A percentile compares a stretch with the other conserved stretches of the same genome.
Conservation (phyloP, 139 green algal species). For the Ostreobium quekettii region DNA sequence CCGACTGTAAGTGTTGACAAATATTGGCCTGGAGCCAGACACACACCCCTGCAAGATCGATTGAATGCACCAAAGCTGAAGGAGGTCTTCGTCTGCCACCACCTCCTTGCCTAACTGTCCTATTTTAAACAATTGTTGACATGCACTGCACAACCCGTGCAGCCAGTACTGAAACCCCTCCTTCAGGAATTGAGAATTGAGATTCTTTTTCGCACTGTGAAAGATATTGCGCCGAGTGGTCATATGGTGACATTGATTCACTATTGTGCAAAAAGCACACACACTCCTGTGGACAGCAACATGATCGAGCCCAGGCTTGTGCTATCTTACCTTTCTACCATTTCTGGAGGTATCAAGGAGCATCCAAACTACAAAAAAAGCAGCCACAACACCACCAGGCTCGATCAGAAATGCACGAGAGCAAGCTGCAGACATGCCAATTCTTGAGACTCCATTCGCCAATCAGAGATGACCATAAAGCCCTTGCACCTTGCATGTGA, state of each 20-base stretch:
- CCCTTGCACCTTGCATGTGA: too few species aligned
- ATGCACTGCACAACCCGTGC: too few species aligned
- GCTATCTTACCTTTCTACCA: constrained; percentile 32
- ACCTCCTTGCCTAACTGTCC: too few species aligned
- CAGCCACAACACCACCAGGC: background rate
- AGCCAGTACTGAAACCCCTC: too few species aligned
- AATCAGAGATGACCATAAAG: background rate
- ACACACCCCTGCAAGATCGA: background rate
- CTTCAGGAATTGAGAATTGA: too few species aligned
- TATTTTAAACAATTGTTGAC: too few species aligned
- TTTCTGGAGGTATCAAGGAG: constrained; percentile 27
- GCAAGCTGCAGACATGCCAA: background rate
- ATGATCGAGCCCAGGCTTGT: background rate
- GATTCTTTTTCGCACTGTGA: too few species aligned
- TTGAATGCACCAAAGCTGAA: background rate
- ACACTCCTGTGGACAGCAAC: background rate
- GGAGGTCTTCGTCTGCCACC: too few species aligned
- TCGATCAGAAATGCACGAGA: background rate
- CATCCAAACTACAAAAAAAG: constrained; percentile 36
- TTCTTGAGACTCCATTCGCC: background rate
- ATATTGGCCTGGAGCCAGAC: too few species aligned
- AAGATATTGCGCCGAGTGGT: too few species aligned
- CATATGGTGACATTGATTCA: background rate
- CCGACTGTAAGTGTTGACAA: too few species aligned
- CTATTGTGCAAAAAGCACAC: background rate